Base-by-base conservation (phyloP, 345 rosid genomes). In the Ceriops tagal region DNA sequence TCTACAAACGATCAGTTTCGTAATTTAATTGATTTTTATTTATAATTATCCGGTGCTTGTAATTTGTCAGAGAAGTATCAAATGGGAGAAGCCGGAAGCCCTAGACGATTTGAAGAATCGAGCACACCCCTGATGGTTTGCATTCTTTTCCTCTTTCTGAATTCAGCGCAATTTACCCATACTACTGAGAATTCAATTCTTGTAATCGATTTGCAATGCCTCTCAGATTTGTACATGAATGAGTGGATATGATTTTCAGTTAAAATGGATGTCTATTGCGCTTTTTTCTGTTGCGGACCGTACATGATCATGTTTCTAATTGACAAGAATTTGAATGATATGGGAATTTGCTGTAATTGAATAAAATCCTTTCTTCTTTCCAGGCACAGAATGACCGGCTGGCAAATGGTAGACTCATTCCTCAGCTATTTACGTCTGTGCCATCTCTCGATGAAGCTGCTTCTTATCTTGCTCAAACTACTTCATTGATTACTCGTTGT, bases 381-480 rank as follows among this genome's bases (percentile, higher is more conserved):
- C 60, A 66, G 68, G 65, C 55, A 31, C 77, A 73, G 66, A 76
- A 71, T 20, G 79, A 69, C 67, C 72, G 49, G 69, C 43, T 70
- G 49, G 57, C 68, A 26, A 70, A 73, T 67, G 82, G 65, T 57
- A 67, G 60, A 16, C 53, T 62, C 56, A 37, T 74, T 65, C 84
- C 92, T 67, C 84, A 80, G 72, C 56, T 79, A 16, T 83, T 79
- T 74, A 63, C 81, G 22, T 80, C 84, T 11, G 67, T 86, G 58
- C 88, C 87, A 55, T 78, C 79, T 63, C 85, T 83, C 39, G 79
- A 74, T 72, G 89, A 83, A 58, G 88, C 89, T 70, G 77, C 89
- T 65, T 73, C 84, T 71, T 83, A 80, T 74, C 58, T 87, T 71
- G 76, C 80, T 62, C 88, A 87, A 74, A 84, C 92, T 57, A 83